Evolutionary conservation across 73 alveolate species (phyloP).

Genomic region (Paramecium tetraurelia): DNA sequence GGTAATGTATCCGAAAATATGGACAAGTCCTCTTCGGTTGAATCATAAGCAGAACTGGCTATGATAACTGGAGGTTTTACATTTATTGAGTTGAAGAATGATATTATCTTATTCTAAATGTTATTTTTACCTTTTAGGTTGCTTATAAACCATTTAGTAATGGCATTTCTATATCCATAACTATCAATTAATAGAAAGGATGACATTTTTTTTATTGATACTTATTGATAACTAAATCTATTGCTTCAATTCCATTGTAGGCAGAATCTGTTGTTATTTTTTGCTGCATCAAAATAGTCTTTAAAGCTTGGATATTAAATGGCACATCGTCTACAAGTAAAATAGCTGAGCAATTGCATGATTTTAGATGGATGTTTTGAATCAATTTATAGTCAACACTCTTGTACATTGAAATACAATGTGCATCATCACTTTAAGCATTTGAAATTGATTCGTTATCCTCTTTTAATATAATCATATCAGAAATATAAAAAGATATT

Average conservation of each 20-base stretch:
- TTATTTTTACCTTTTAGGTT: background rate
- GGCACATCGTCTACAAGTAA: slow-evolving; percentile 43
- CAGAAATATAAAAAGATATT: background rate
- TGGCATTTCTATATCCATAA: slow-evolving; percentile 52
- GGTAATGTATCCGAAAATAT: background rate
- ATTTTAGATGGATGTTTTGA: background rate
- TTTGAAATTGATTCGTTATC: background rate
- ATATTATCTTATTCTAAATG: background rate
- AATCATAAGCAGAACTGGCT: background rate
- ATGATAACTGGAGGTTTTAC: background rate
- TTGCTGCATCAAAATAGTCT: background rate
- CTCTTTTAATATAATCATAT: background rate
- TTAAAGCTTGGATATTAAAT: background rate
- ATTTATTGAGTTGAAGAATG: background rate
- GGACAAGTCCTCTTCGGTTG: background rate
- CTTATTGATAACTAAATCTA: background rate
- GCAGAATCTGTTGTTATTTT: background rate
- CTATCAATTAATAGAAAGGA: background rate
- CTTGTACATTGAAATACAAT: background rate
- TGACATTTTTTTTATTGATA: background rate
- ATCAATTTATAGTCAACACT: background rate
- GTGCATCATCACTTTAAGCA: background rate
- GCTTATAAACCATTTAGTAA: slow-evolving; percentile 24
- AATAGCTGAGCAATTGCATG: background rate
- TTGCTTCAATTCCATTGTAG: slow-evolving; percentile 21